A percentile compares a stretch with the other conserved stretches of the same genome.
These are phyloP conservation scores for Cryphonectria nitschkei DNA, from an alignment of 2,329 filamentous ascomycete genomes.

Conservation along the genomic window DNA sequence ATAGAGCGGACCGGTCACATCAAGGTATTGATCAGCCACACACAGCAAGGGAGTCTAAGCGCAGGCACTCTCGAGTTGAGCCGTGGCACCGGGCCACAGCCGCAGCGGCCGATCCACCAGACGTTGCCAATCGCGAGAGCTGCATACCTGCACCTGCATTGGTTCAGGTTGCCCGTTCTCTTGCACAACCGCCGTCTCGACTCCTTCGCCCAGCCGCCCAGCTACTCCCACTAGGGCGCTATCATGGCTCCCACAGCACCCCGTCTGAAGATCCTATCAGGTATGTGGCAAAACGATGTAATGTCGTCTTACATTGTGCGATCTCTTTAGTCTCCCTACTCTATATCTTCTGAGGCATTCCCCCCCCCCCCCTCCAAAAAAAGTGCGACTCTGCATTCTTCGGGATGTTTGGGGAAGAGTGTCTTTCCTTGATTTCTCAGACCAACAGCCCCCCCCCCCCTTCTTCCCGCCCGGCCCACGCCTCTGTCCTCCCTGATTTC, in stretches of 20 bases:
- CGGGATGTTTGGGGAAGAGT: conserved; percentile 29
- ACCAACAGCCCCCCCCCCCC: conserved; percentile 23
- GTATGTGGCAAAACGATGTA: conserved; percentile 46
- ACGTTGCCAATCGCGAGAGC: conserved; percentile 30
- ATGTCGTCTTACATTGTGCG: conserved; percentile 28
- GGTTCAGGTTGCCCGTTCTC: conserved; percentile 26
- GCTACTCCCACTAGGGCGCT: conserved; percentile 44
- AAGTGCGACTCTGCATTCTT: conserved; percentile 34
- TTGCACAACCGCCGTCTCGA: conserved; percentile 36
- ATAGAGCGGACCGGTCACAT: conserved; percentile 2
- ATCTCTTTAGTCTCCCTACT: conserved; percentile 21
- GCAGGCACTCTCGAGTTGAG: conserved; percentile 25
- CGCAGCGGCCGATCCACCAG: conserved; percentile 24
- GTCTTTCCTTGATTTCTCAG: conserved; percentile 29
- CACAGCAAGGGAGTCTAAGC: conserved; percentile 25
- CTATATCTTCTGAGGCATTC: conserved; percentile 10
- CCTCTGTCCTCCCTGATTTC: conserved; percentile 23
- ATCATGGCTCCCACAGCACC: conserved; percentile 63
- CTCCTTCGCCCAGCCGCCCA: conserved; percentile 35
- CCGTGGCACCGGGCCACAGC: conserved; percentile 27
- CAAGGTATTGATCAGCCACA: conserved; percentile 23
- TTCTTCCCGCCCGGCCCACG: not conserved
- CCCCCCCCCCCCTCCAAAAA: conserved; percentile 24
- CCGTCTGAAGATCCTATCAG: conserved; percentile 64
- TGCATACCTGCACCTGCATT: conserved; percentile 27